Conservation (phyloP, 2,329 filamentous ascomycete species). For the Elsinoe necatrix region DNA sequence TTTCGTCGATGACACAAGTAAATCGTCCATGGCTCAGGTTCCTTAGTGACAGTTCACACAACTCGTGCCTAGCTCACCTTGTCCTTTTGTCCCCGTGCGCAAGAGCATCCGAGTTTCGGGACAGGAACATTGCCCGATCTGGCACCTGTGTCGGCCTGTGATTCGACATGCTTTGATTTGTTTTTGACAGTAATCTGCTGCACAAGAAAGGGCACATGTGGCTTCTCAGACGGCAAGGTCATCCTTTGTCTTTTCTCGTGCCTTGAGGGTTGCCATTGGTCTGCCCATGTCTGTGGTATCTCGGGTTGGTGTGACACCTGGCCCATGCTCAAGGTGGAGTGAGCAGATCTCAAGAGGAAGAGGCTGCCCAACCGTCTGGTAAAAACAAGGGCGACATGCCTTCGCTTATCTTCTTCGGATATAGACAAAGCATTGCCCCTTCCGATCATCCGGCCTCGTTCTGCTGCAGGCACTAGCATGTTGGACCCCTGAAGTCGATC, state of each 20-base stretch:
- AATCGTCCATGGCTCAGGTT: not conserved
- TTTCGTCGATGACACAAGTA: slow-evolving; percentile 1
- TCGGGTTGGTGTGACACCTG: slow-evolving; percentile 1
- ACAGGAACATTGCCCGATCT: slow-evolving; percentile 2
- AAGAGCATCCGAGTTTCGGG: slow-evolving; percentile 13
- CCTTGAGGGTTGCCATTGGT: not conserved
- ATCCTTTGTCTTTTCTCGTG: not conserved
- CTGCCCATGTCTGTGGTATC: slow-evolving; percentile 1
- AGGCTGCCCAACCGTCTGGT: not conserved
- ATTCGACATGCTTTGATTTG: not conserved
- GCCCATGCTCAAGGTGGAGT: slow-evolving; percentile 1
- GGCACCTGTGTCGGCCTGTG: not conserved
- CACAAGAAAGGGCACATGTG: not conserved
- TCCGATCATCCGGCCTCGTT: not conserved
- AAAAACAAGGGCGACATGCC: not conserved
- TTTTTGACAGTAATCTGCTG: not conserved
- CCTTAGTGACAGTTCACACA: not conserved
- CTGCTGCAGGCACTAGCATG: not conserved
- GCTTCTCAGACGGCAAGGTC: not conserved
- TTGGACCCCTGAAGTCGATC: not conserved
- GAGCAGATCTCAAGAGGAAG: not conserved
- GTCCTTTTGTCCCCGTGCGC: slow-evolving; percentile 6
- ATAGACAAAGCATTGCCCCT: not conserved
- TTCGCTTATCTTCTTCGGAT: not conserved
- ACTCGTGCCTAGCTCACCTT: slow-evolving; percentile 14